Conservation (phyloP, 495 filamentous ascomycete genomes). For the Neurospora sp. region DNA sequence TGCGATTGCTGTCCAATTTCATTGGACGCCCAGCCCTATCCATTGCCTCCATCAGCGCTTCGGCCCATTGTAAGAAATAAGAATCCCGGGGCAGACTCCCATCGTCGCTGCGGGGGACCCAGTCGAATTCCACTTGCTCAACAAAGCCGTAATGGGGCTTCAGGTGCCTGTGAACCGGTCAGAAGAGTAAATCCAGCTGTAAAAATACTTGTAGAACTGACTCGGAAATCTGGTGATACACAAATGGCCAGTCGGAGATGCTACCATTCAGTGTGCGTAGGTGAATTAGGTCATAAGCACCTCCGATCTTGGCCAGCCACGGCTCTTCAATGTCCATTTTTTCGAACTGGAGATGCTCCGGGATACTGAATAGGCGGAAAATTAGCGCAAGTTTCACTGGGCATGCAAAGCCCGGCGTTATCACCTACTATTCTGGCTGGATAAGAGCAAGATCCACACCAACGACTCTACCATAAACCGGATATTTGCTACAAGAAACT, state of each 20-base stretch:
- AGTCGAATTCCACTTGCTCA: slow-evolving; percentile 92
- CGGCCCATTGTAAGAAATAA: slow-evolving; percentile 55
- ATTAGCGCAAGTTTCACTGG: not conserved
- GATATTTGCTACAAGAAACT: slow-evolving; percentile 18
- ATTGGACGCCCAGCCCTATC: slow-evolving; percentile 53
- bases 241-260: slow-evolving; percentile 63
- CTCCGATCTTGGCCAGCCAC: slow-evolving; percentile 55
- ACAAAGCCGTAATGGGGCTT: slow-evolving; percentile 65
- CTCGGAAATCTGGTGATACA: slow-evolving; percentile 63
- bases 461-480: slow-evolving; percentile 4
- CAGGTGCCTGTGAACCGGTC: slow-evolving; percentile 49
- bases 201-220: slow-evolving; percentile 23
- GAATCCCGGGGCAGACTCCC: slow-evolving; percentile 40
- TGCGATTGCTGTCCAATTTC: slow-evolving; percentile 50
- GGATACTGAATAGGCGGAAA: slow-evolving; percentile 43
- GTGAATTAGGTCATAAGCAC: slow-evolving; percentile 81
- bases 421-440: slow-evolving; percentile 58
- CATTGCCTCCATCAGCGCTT: slow-evolving; percentile 61
- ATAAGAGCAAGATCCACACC: slow-evolving; percentile 62
- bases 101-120: slow-evolving; percentile 68
- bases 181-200: slow-evolving; percentile 2
- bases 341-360: too few relatives aligned
- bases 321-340: slow-evolving; percentile 63
- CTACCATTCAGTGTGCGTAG: slow-evolving; percentile 73
- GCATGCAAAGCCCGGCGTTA: not conserved